Conservation (phyloP, 78 protist genomes). For the Speleostelium caveatum region DNA sequence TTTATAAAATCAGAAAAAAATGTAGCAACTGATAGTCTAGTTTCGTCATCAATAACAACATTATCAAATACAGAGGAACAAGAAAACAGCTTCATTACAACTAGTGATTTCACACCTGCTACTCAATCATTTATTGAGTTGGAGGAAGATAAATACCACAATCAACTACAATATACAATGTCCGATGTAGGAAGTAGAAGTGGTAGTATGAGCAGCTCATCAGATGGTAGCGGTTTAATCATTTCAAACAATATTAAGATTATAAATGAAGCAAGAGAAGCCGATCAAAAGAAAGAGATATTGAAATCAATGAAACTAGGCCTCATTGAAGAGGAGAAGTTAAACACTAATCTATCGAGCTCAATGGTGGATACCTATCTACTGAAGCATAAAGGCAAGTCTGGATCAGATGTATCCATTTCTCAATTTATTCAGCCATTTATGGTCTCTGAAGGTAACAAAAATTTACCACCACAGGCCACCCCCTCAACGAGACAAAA, state of each 20-base stretch:
- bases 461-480: neutral
- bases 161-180: no score
- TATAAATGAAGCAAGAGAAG: no score
- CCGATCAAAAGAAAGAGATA: neutral
- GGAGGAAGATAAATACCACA: neutral
- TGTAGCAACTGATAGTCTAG: no score
- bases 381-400: neutral
- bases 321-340: neutral
- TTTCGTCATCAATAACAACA: neutral
- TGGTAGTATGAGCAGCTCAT: no score
- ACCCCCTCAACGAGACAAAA: neutral
- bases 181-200: no score
- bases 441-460: neutral
- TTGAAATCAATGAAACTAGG: no score
- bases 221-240: no score
- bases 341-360: neutral
- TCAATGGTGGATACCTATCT: constrained; percentile 53
- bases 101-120: no score
- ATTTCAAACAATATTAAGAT: no score
- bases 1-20: neutral
- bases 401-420: constrained; percentile 17
- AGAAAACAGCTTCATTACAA: neutral
- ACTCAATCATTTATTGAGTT: neutral
- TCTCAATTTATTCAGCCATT: constrained; percentile 60
- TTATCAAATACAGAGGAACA: neutral